Evolutionary conservation across 805 yeast species (phyloP), one percentile per base, ranked within the genome.

Genomic region (Wickerhamomyces pijperi): DNA sequence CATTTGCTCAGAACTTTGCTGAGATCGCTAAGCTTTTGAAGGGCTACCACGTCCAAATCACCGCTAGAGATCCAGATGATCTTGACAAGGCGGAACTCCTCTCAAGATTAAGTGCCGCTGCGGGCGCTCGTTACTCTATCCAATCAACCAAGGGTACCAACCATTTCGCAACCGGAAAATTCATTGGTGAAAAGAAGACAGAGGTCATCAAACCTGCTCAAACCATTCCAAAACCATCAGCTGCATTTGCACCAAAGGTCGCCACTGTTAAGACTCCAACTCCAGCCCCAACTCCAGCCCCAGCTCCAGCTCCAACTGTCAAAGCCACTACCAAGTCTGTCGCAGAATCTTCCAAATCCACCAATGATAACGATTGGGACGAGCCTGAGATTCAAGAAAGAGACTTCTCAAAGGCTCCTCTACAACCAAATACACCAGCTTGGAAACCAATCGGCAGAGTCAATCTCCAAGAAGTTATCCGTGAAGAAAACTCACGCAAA

Each of bases 11-110:
- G 43, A 83, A 82, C 59, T 78, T 82, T 48, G 86, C 84, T 32
- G 83, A 78, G 32, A 82, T 83, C 17, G 74, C 87, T 20, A 76
- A 70, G 42, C 66, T 76, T 17, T 68, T 83, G 53, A 69, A 70
- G 48, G 94, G 95, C 36, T 92, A 90, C 63, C 98, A 92, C 57
- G 88, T 92, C 39, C 97, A 92, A 61, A 78, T 92, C 47, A 87
- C 96, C 36, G 97, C 97, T n/a, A 78, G 97, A 63, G 94, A 85
- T 55, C 67, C 74, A 34, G 95, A 87, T 54, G 98, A 92, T 59
- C 70, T 94, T 56, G 83, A 85, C 50, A 82, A 82, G 34, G 70
- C 70, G 19, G 94, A 82, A 43, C 72, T 92, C 42, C 59, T 86
- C 48, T 68, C 75, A 34, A 78, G 85, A 46, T 78, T 92, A 36